Conservation (phyloP, 2,329 filamentous ascomycete genomes). For the Ascochyta viciae-villosae region DNA sequence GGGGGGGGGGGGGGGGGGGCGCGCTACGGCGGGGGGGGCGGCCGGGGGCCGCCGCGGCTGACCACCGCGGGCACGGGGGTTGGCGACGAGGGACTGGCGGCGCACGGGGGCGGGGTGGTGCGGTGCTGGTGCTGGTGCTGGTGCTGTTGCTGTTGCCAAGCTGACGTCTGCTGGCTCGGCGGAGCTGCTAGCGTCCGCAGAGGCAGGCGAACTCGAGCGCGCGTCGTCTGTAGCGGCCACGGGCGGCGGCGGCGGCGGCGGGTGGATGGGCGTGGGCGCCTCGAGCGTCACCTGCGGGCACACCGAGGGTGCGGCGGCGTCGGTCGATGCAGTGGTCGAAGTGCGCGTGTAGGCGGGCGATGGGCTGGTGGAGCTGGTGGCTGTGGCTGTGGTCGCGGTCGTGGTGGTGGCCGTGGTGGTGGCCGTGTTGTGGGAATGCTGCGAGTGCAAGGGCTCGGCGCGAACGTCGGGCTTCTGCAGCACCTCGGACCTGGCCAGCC, state of each 20-base stretch:
- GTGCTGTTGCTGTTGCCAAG: constrained; percentile 9
- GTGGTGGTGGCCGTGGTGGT: constrained; percentile 15
- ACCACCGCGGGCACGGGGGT: constrained; percentile 51
- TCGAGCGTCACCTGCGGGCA: constrained; percentile 38
- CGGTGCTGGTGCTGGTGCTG: constrained; percentile 13
- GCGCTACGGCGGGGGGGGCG: too few relatives aligned
- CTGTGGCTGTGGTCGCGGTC: constrained; percentile 20
- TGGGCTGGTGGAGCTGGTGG: constrained; percentile 11
- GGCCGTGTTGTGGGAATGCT: constrained; percentile 29
- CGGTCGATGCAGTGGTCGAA: constrained; percentile 12
- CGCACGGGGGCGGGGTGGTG: constrained; percentile 52
- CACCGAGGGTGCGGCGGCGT: background rate
- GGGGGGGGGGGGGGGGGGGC: too few relatives aligned
- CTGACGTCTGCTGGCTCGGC: constrained; percentile 23
- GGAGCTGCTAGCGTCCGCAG: constrained; percentile 6
- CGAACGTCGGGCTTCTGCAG: constrained; percentile 24
- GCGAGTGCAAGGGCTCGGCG: constrained; percentile 22
- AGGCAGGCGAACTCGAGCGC: constrained; percentile 18
- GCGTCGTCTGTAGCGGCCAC: constrained; percentile 9
- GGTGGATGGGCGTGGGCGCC: constrained; percentile 43
- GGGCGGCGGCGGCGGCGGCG: constrained; percentile 18
- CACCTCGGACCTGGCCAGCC: constrained; percentile 37
- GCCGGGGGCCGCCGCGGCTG: too few relatives aligned
- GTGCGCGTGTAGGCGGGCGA: constrained; percentile 19
- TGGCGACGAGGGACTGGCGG: constrained; percentile 49